Conservation (phyloP, 345 rosid species). For the Angophora floribunda region DNA sequence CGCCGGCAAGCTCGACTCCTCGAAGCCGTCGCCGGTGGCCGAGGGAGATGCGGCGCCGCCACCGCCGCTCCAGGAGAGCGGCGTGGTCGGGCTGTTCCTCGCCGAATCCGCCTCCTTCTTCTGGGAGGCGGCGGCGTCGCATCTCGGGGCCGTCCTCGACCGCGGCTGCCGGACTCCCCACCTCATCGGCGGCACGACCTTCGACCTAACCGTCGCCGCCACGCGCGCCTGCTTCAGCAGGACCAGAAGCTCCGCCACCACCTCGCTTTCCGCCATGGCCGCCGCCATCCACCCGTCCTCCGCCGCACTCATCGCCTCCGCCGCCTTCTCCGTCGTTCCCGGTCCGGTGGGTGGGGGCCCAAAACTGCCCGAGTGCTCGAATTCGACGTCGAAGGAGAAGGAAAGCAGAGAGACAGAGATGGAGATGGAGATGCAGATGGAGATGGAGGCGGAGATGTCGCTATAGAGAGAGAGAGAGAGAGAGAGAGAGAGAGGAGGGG, state of each 20-base stretch:
- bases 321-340: not conserved
- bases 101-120: constrained; percentile 27
- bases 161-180: constrained; percentile 58
- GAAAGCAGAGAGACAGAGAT: not conserved
- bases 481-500: not conserved
- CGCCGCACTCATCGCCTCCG: constrained; percentile 1
- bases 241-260: constrained; percentile 49
- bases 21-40: constrained; percentile 39
- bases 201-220: constrained; percentile 10
- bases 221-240: constrained; percentile 38
- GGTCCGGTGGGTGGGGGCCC: not conserved
- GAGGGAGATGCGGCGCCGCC: constrained; percentile 38
- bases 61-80: constrained; percentile 53
- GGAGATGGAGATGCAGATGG: not conserved
- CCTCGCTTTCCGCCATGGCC: constrained; percentile 56
- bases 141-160: constrained; percentile 30
- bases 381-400: not conserved
- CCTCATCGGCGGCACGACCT: constrained; percentile 5
- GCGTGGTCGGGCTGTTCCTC: constrained; percentile 43
- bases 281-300: constrained; percentile 64
- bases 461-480: not conserved
- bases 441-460: not conserved
- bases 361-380: not conserved
- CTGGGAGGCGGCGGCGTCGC: constrained; percentile 7
- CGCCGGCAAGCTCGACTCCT: constrained; percentile 36